Base-by-base conservation (phyloP, 176 grass and related monocot genomes). In the Puya raimondii region DNA sequence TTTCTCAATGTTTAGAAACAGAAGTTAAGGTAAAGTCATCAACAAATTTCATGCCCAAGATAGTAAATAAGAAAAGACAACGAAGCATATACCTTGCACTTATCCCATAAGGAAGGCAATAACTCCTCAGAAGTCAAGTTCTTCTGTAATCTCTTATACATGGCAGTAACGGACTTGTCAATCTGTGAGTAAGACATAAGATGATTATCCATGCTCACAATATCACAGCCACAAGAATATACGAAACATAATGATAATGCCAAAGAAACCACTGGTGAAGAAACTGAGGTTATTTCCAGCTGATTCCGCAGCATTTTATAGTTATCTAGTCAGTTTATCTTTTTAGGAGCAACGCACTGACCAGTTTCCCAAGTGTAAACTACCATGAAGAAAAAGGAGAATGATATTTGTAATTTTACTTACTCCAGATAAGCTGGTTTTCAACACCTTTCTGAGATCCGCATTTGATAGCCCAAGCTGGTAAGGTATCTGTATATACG, bases 401-500 rank as follows among this genome's bases (percentile, higher is more conserved):
- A 42, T 42, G 33, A 42, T 42, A 42, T 42, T 63, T 85, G 3
- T 23, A 13, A 70, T 48, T 73, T 67, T 64, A 85, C 87, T 88
- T 88, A 96, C 91, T 73, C 85, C 87, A 69, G 81, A 80, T 70
- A 99, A 99, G 69, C 84, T 91, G 25, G 82, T 85, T 78, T 93
- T 99, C 80, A 97, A 70, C 70, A 99, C 89, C 76, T 88, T 99
- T 56, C 95, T 82, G 22, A 99, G 87, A 84, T 99, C 95, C 72
- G 80, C 68, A 85, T 82, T 93, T 67, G 95, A 91, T 57, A 99
- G 64, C 15, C 95, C 95, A 47, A 93, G 87, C 70, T 92, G 89
- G 58, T 91, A 99, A n/a, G 95, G 90, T 18, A 99, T 99, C 95
- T 99, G 85, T 75, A 33, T 12, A 67, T 71, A 81, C 73, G 10